Evolutionary conservation across 768 basidiomycete species (phyloP).

Genomic region (Russula griseocarnosa): DNA sequence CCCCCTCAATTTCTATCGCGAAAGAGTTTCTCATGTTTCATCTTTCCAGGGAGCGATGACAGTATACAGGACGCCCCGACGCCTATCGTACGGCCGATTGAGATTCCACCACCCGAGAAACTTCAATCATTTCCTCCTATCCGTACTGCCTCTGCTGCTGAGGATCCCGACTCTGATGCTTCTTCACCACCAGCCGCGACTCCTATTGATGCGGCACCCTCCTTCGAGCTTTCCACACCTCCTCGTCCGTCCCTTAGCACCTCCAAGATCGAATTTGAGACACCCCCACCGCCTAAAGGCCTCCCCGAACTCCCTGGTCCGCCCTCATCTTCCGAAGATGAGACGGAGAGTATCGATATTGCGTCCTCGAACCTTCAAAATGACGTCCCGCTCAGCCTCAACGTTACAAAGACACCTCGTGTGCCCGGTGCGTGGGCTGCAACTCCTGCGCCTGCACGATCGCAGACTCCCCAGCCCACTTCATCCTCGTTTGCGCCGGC

Average conservation of each 20-base stretch:
- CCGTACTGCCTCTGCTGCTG: constrained; percentile 1
- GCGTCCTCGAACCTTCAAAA: constrained; percentile 30
- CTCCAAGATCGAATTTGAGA: constrained; percentile 50
- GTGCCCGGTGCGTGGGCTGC: constrained; percentile 46
- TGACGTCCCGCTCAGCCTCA: constrained; percentile 31
- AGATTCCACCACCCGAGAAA: constrained; percentile 21
- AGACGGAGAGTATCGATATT: constrained; percentile 37
- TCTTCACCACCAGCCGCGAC: constrained; percentile 27
- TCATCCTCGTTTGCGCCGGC: constrained; percentile 2
- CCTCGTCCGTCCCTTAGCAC: constrained; percentile 43
- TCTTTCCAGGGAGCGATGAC: constrained; percentile 39
- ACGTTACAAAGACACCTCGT: constrained; percentile 43
- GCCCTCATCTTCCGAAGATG: constrained; percentile 53
- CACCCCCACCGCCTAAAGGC: constrained; percentile 58
- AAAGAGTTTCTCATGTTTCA: constrained; percentile 19
- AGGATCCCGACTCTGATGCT: not conserved
- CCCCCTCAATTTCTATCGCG: constrained; percentile 27
- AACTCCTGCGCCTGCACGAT: constrained; percentile 36
- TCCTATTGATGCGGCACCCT: constrained; percentile 16
- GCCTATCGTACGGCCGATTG: constrained; percentile 22
- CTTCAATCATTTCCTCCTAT: constrained; percentile 35
- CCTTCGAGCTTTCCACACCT: constrained; percentile 44
- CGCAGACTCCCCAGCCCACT: constrained; percentile 23
- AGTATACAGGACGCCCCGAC: constrained; percentile 26
- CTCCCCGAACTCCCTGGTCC: constrained; percentile 66